Base-by-base conservation (phyloP, 2,329 filamentous ascomycete genomes). In the Colletotrichum plurivorum region DNA sequence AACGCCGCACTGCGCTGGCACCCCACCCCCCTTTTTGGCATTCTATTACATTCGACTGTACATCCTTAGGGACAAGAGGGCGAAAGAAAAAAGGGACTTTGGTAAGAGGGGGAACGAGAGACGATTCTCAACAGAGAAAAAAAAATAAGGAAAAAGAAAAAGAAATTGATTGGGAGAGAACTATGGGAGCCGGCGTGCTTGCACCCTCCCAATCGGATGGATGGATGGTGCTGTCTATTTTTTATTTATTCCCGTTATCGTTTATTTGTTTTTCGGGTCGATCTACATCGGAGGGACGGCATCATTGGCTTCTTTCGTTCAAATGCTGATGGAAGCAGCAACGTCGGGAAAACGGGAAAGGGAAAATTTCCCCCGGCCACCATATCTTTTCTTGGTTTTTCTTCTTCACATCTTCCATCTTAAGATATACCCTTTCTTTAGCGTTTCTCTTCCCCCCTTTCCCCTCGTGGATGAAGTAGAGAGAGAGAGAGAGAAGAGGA, bases 401-500 rank as follows among this genome's bases (percentile, higher is more conserved):
- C 22, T 53, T 51, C 45, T 31, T 31, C 46, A 52, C 45, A 25
- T 52, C 51, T 41, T 41, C 36, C 46, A 53, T 43, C 58, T 53
- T 48, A 45, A 66, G 62, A 69, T 69, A 69, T 69, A 69, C 66
- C 66, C 66, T 66, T 60, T 69, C 61, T 48, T 55, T 52, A 55
- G 61, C 66, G 54, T 66, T 62, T 51, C 15, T 9, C 31, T 10
- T 36, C 8, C 31, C 31, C 10, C 31, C 8, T 36, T 36, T 3
- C 31, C 31, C 31, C 31, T 36, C 31, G 4, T 25, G 22, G 22
- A 25, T 25, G 22, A 25, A 25, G 22, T 22, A 2, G 20, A 22
- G 31, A 36, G 31, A 31, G 27, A 31, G 27, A 31, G 27, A 36
- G 31, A 36, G 10, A 36, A 36, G 31, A 36, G 9, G 31, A 36